Evolutionary conservation across 352 stramenopile genomes (phyloP), one percentile per base, ranked within the genome.

Genomic region (Phytophthora foliorum): DNA sequence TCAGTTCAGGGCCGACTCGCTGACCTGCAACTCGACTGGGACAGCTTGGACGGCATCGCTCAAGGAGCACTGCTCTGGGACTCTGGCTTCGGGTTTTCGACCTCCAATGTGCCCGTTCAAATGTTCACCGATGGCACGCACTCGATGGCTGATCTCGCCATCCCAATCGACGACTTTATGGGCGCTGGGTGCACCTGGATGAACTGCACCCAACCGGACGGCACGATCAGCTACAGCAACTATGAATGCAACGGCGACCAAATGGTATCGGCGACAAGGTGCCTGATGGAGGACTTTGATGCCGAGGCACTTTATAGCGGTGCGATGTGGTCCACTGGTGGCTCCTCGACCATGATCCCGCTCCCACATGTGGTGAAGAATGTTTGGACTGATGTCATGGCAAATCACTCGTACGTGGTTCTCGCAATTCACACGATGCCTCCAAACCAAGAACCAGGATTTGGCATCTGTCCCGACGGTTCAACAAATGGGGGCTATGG

Each of bases 91-190:
- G 39, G n/a, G 2, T 11, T 53, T 10, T 29, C 55, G 3, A 14
- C 2, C 17, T 27, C 5, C 16, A 38, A 52, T 10, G 22, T 44
- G 4, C 16, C 42, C 1, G 14, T 62, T 7, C 41, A 63, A 27
- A 63, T 63, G 31, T 63, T 44, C 24, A 63, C 55, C 6, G 31
- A 63, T 13, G 41, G 39, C 7, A 42, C 7, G 1, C 55, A 52
- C 14, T 53, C 55, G 17, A 63, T 54, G 13, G 41, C 55, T 0
- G 39, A 63, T 10, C 29, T 63, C 4, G 56, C 56, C 2, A 41
- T 55, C 6, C 24, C 56, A 5, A 6, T 10, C 2, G 21, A n/a
- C 25, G 56, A 63, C n/a, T 55, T 55, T 21, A 4, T 41, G 24
- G 27, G 17, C 16, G 32, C 51, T 46, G 51, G 51, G 11, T 58